phyloP scores from a whole-genome alignment of 2,329 filamentous ascomycete genomes.

The Chaetomium sp. region DNA sequence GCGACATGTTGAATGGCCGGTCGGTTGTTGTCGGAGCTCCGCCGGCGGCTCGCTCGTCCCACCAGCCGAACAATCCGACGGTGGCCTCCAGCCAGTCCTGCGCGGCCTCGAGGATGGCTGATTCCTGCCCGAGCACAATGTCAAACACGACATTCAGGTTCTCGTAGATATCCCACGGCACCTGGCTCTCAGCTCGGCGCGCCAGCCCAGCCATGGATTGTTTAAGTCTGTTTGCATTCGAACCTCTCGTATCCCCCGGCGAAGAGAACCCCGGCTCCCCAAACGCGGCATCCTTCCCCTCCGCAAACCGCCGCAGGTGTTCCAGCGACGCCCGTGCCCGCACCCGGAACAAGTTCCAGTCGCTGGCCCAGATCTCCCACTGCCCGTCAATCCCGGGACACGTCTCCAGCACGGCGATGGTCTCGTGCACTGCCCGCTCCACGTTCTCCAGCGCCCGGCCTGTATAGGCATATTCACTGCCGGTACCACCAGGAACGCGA shows the following conservation, averaged over 20 bases:
- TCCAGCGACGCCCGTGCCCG: slow-evolving; percentile 63
- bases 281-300: slow-evolving; percentile 44
- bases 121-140: slow-evolving; percentile 67
- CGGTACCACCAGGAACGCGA: slow-evolving; percentile 28
- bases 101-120: slow-evolving; percentile 68
- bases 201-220: slow-evolving; percentile 57
- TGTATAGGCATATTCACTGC: slow-evolving; percentile 61
- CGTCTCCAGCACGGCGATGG: slow-evolving; percentile 61
- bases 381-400: slow-evolving; percentile 65
- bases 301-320: slow-evolving; percentile 70
- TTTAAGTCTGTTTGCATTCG: slow-evolving; percentile 35
- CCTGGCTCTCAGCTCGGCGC: slow-evolving; percentile 73
- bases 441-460: slow-evolving; percentile 74
- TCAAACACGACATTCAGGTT: slow-evolving; percentile 75
- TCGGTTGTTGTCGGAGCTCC: slow-evolving; percentile 21
- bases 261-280: slow-evolving; percentile 29
- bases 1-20: slow-evolving; percentile 13
- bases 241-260: slow-evolving; percentile 18
- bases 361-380: slow-evolving; percentile 76
- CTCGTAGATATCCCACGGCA: slow-evolving; percentile 88
- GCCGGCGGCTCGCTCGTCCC: slow-evolving; percentile 64
- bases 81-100: slow-evolving; percentile 92
- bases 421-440: slow-evolving; percentile 61
- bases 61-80: slow-evolving; percentile 80
- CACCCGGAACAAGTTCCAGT: slow-evolving; percentile 80